Base-by-base conservation (phyloP, 192 early-diverging fungal genomes). In the Linnemannia schmuckeri region DNA sequence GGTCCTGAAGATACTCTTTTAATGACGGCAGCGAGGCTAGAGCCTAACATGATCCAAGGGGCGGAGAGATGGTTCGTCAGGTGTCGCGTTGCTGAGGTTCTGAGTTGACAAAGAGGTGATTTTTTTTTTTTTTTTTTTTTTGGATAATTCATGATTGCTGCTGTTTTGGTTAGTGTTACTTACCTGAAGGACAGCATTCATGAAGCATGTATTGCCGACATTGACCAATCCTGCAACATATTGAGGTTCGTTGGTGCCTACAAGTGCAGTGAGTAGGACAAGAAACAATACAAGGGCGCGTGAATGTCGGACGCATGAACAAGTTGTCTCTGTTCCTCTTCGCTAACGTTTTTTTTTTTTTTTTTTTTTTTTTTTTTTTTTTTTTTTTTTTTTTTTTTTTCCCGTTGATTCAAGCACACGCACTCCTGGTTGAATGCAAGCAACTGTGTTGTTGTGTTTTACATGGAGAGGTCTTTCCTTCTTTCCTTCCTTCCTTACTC, bases 181-280 rank as follows among this genome's bases (percentile, higher is more conserved):
- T 30, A 93, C 95, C 92, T 96, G 97, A 35, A 97, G 77, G 4
- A 95, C 94, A 15, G 94, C 92, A 80, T 97, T 97, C 91, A 97
- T 92, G 85, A 97, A 97, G 88, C 97, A 97, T 10, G 96, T 96
- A 83, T 97, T 97, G 30, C 97, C 96, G 79, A 95, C 82, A 78
- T 97, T 97, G 80, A 94, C 89, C 15, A 97, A 90, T 18, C 96
- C 96, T 22, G 74, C 80, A 63, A 86, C 79, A 78, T 81, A 86
- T 30, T 74, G 70, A 15, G 78, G 84, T 24, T 55, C 35, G 5
- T 75, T 52, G 30, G 15, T 13, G 41, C 61, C 68, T 74, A 55
- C 4, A 49, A n/a, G 24, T 5, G 72, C 18, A 33, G 61, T 20
- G 46, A 6, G n/a, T 9, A 71, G 41, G 52, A 27, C n/a, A 33